Evolutionary conservation across 768 basidiomycete genomes (phyloP).

Genomic region (Amanita inopinata): DNA sequence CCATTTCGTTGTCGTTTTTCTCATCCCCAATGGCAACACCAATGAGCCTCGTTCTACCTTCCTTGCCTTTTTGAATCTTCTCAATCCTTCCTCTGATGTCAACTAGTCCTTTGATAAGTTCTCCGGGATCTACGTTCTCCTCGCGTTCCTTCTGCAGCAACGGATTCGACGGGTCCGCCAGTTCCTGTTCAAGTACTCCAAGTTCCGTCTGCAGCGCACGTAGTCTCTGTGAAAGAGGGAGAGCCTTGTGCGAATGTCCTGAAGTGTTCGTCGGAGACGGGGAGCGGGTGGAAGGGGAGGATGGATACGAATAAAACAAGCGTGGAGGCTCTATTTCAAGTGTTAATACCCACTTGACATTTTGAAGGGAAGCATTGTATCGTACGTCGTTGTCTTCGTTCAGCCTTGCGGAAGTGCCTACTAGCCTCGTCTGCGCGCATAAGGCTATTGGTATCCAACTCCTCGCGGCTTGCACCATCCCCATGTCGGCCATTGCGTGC

Average conservation of each 20-base stretch:
- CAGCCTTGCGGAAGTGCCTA: slow-evolving; percentile 62
- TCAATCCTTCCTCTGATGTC: slow-evolving; percentile 64
- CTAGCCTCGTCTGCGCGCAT: slow-evolving; percentile 61
- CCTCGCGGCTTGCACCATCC: slow-evolving; percentile 42
- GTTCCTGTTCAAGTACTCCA: slow-evolving; percentile 66
- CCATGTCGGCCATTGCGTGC: slow-evolving; percentile 26
- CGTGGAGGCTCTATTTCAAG: slow-evolving; percentile 34
- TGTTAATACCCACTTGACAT: not conserved
- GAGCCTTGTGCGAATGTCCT: slow-evolving; percentile 20
- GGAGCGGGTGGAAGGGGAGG: slow-evolving; percentile 43
- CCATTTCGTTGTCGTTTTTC: slow-evolving; percentile 12
- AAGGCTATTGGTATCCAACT: slow-evolving; percentile 58
- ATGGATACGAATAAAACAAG: slow-evolving; percentile 59
- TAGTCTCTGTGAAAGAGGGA: slow-evolving; percentile 50
- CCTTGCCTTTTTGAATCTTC: slow-evolving; percentile 53
- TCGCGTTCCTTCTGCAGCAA: slow-evolving; percentile 49
- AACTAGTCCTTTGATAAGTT: slow-evolving; percentile 67
- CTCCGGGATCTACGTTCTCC: slow-evolving; percentile 58
- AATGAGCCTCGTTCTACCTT: slow-evolving; percentile 57
- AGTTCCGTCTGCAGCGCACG: slow-evolving; percentile 70
- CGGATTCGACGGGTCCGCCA: slow-evolving; percentile 75
- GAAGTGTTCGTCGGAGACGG: slow-evolving; percentile 28
- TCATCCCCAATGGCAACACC: slow-evolving; percentile 41
- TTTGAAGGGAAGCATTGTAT: slow-evolving; percentile 8
- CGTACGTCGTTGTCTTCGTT: slow-evolving; percentile 43